phyloP scores from a whole-genome alignment of 2,329 filamentous ascomycete genomes.

The Exophiala sideris region DNA sequence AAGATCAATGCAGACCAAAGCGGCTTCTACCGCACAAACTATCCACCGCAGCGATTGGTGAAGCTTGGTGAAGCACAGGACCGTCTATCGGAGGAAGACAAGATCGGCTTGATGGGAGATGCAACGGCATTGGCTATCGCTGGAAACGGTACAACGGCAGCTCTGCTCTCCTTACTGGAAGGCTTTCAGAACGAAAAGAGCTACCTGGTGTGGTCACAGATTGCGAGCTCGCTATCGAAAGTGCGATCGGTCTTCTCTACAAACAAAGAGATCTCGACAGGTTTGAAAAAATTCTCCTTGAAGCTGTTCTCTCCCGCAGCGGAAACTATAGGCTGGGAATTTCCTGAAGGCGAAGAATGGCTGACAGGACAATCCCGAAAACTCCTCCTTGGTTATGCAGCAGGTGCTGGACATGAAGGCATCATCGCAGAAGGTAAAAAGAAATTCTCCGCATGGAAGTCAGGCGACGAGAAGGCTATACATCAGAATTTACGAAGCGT shows the following conservation, averaged over 20 bases:
- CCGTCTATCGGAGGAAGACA: constrained; percentile 77
- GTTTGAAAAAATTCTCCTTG: constrained; percentile 71
- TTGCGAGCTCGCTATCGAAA: constrained; percentile 70
- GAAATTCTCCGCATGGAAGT: constrained; percentile 76
- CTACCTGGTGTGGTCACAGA: constrained; percentile 86
- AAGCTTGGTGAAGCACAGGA: constrained; percentile 76
- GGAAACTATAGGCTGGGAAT: constrained; percentile 81
- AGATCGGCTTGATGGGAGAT: constrained; percentile 87
- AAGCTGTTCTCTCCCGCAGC: constrained; percentile 72
- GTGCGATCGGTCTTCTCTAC: constrained; percentile 83
- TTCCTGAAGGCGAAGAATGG: constrained; percentile 72
- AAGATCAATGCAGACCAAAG: constrained; percentile 88
- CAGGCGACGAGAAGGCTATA: constrained; percentile 65
- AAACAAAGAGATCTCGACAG: constrained; percentile 67
- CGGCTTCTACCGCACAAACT: constrained; percentile 90
- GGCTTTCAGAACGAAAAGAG: constrained; percentile 79
- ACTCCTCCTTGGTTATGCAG: constrained; percentile 72
- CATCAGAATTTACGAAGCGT: constrained; percentile 77
- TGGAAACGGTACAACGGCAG: constrained; percentile 76
- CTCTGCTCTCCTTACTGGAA: constrained; percentile 77
- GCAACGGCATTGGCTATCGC: constrained; percentile 85
- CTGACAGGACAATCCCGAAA: constrained; percentile 79
- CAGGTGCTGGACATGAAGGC: constrained; percentile 69
- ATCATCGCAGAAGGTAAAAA: constrained; percentile 70
- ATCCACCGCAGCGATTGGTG: constrained; percentile 76